Base-by-base conservation (phyloP, 2,329 filamentous ascomycete species). In the Fusarium subtropicale region DNA sequence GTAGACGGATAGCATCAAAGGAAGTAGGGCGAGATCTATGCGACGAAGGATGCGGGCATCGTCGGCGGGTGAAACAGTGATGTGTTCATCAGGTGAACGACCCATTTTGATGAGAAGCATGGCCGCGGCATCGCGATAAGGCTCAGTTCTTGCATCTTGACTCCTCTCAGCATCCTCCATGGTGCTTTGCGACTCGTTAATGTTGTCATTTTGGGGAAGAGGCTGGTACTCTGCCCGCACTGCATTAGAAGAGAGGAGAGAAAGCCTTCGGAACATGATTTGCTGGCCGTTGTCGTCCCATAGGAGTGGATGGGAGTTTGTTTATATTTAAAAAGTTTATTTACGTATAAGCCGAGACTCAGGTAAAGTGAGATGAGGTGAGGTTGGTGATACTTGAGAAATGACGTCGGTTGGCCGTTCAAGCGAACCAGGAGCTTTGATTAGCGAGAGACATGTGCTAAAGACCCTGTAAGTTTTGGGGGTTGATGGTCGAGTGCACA, bases 1-100 rank as follows among this genome's bases (percentile, higher is more conserved):
- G 76, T 90, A 91, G 22, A 89, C 86, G 9, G 82, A 81, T 13
- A 90, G 79, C 60, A 91, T 84, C 52, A 84, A 74, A 2, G 80
- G 77, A 10, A 83, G 76, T 26, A 84, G 76, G 11, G 79, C 79
- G 28, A 77, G 58, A 71, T 84, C 82, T 63, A 83, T 83, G 38
- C 75, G 76, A 8, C 79, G 74, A 11, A 81, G 75, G 47, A 81
- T 74, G 34, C 78, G 76, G 5, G 74, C 72, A 44, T 80, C 74
- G 48, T 81, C 78, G 45, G 74, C 75, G 7, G 79, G 71, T 0
- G 78, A 76, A 26, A 81, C 64, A 46, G 64, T 48, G 46, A 80
- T 68, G 47, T 71, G 72, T 59, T 80, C 74, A 42, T 79, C 74
- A 0, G 78, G 77, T 31, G 76, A 77, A 8, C 75, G 76, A 5